phyloP scores from a whole-genome alignment of 495 filamentous ascomycete genomes.

The Patellaria atrata region DNA sequence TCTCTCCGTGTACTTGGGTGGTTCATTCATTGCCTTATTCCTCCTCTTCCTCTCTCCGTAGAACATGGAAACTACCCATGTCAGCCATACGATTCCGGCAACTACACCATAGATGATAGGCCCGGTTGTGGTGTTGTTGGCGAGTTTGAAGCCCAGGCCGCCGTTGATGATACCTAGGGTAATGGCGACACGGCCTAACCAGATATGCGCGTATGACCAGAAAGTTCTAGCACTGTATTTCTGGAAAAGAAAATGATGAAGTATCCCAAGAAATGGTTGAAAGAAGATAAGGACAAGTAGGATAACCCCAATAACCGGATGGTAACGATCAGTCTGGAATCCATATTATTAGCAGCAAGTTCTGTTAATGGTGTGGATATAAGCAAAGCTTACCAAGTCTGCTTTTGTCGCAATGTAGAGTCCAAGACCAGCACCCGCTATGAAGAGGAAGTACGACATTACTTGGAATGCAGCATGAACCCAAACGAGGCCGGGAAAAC shows the following conservation, averaged over 20 bases:
- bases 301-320: slow-evolving; percentile 28
- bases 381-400: slow-evolving; percentile 12
- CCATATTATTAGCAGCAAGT: too few relatives aligned
- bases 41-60: slow-evolving; percentile 13
- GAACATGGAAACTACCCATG: slow-evolving; percentile 10
- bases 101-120: slow-evolving; percentile 19
- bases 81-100: slow-evolving; percentile 15
- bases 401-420: slow-evolving; percentile 23
- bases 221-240: slow-evolving; percentile 22
- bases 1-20: slow-evolving; percentile 14
- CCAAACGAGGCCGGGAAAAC: slow-evolving; percentile 26
- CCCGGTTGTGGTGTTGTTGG: slow-evolving; percentile 7
- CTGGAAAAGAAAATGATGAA: slow-evolving; percentile 28
- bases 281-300: slow-evolving; percentile 25
- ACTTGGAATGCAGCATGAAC: slow-evolving; percentile 26
- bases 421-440: slow-evolving; percentile 25
- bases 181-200: slow-evolving; percentile 25
- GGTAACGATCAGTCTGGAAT: slow-evolving; percentile 3
- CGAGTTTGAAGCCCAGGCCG: slow-evolving; percentile 26
- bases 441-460: slow-evolving; percentile 25
- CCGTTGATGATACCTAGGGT: slow-evolving; percentile 30
- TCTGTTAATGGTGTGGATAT: background rate
- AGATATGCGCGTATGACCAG: slow-evolving; percentile 28
- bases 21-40: background rate
- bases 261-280: slow-evolving; percentile 26